These are phyloP conservation scores for Helianthus tuberosus DNA, from an alignment of 129 eudicot species.

Conservation along the genomic window DNA sequence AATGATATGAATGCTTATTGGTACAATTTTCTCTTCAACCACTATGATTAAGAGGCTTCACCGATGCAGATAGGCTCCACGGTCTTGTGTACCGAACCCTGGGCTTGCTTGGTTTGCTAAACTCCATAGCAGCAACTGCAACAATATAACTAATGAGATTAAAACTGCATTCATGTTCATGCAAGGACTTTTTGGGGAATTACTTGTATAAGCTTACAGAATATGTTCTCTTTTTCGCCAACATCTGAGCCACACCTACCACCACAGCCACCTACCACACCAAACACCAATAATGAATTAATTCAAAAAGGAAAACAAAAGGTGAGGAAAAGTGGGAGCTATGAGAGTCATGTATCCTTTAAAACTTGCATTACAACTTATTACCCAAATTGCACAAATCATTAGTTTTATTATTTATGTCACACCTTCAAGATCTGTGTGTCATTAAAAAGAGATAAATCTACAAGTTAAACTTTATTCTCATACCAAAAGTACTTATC, in stretches of 20 bases:
- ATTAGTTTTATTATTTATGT: neutral
- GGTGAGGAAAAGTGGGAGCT: neutral
- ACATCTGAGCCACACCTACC: conserved; percentile 57
- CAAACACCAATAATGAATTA: conserved; percentile 6
- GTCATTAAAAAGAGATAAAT: neutral
- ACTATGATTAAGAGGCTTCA: conserved; percentile 52
- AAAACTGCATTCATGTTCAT: neutral
- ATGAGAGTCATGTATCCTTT: conserved; percentile 15
- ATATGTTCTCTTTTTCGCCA: conserved; percentile 40
- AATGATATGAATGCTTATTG: conserved; percentile 34
- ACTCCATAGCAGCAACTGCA: conserved; percentile 62
- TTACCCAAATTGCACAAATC: conserved; percentile 13
- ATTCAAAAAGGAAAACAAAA: neutral
- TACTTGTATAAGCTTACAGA: conserved; percentile 52
- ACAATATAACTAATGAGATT: neutral
- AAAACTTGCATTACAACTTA: conserved; percentile 5
- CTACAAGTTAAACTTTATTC: conserved; percentile 4
- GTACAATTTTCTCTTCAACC: conserved; percentile 52
- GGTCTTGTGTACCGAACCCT: conserved; percentile 71
- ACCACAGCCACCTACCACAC: conserved; percentile 31
- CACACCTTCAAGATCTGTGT: conserved; percentile 10
- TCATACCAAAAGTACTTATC: neutral
- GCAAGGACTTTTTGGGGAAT: neutral
- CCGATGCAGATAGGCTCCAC: conserved; percentile 56
- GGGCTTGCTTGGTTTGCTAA: conserved; percentile 78